Evolutionary conservation across 768 basidiomycete genomes (phyloP).

Genomic region (Hemileccinum rubropunctum): DNA sequence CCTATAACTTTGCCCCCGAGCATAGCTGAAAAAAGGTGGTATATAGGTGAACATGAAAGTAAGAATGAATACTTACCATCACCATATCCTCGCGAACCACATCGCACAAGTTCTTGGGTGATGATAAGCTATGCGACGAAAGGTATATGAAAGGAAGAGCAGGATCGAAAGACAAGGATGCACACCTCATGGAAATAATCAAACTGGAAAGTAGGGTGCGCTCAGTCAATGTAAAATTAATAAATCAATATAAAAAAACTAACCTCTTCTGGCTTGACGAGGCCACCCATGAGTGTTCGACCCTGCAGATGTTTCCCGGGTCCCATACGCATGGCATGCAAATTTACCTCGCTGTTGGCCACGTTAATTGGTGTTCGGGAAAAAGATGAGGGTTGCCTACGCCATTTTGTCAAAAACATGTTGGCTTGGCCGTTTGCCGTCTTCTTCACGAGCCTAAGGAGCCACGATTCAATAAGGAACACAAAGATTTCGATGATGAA

Average conservation of each 20-base stretch:
- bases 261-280: conserved; percentile 75
- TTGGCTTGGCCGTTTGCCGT: conserved; percentile 84
- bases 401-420: conserved; percentile 80
- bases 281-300: conserved; percentile 65
- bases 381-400: conserved; percentile 34
- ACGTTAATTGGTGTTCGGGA: not conserved
- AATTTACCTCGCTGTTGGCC: conserved; percentile 50
- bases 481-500: conserved; percentile 1
- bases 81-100: conserved; percentile 60
- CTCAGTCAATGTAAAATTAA: conserved; percentile 5
- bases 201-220: conserved; percentile 38
- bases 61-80: conserved; percentile 43
- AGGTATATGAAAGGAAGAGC: not conserved
- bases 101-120: conserved; percentile 59
- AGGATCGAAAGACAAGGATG: conserved; percentile 24
- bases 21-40: conserved; percentile 25
- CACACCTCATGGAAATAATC: conserved; percentile 72
- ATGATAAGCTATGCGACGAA: conserved; percentile 50
- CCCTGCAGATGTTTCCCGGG: conserved; percentile 86
- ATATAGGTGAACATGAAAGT: not conserved
- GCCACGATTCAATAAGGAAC: conserved; percentile 12
- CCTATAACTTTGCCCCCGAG: conserved; percentile 66
- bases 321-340: conserved; percentile 91
- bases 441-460: conserved; percentile 66
- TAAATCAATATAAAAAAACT: conserved; percentile 8